These are phyloP conservation scores for Odontarrhena argentea DNA, from an alignment of 345 rosid species.

Conservation along the genomic window DNA sequence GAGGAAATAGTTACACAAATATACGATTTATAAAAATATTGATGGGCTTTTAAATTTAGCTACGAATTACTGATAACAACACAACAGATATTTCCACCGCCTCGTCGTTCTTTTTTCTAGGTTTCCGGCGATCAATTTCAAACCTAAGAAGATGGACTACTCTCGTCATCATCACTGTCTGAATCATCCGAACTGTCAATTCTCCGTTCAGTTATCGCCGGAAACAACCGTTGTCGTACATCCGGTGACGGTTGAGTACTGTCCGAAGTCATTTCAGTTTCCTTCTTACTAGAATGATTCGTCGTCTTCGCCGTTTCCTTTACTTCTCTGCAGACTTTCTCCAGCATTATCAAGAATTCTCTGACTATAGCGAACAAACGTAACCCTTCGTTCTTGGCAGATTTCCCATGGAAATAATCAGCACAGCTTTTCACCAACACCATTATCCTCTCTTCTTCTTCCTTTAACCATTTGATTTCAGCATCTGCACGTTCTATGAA, in stretches of 20 bases:
- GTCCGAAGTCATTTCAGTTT: constrained; percentile 40
- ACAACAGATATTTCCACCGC: neutral
- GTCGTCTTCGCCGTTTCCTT: constrained; percentile 38
- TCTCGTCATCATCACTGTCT: constrained; percentile 46
- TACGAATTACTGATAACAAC: constrained; percentile 7
- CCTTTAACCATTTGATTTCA: constrained; percentile 52
- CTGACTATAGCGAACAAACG: constrained; percentile 75
- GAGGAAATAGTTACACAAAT: constrained; percentile 11
- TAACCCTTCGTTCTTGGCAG: constrained; percentile 76
- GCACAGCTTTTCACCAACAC: constrained; percentile 67
- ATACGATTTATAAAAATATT: neutral
- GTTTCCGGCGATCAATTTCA: constrained; percentile 3
- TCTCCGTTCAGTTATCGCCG: constrained; percentile 63
- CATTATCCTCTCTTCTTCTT: constrained; percentile 75
- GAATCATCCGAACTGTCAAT: constrained; percentile 57
- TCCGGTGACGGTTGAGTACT: constrained; percentile 47
- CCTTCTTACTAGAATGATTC: constrained; percentile 43
- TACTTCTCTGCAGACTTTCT: constrained; percentile 68
- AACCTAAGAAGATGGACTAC: constrained; percentile 25
- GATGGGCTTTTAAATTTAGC: constrained; percentile 1
- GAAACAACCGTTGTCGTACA: constrained; percentile 54
- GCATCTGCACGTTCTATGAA: constrained; percentile 58
- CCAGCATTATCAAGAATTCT: constrained; percentile 79
- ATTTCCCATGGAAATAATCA: constrained; percentile 78
- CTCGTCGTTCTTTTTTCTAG: neutral